phyloP scores from a whole-genome alignment of 208 protist species.

The Strigomonas galati region DNA sequence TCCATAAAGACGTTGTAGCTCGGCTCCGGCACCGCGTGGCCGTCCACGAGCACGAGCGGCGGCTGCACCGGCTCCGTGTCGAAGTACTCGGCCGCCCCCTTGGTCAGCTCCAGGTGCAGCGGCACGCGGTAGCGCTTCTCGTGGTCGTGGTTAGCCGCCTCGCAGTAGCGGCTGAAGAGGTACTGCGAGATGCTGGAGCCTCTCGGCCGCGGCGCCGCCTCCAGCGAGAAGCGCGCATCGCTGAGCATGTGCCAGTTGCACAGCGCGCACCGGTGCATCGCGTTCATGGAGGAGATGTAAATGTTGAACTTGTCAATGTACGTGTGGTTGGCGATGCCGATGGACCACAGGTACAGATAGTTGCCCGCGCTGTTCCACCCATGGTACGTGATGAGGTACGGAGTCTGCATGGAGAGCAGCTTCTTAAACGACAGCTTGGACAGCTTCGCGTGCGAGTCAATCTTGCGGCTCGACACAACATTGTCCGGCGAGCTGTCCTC shows the following conservation, averaged over 20 bases:
- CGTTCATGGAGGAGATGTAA: slow-evolving; percentile 76
- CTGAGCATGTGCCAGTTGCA: slow-evolving; percentile 80
- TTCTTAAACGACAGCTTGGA: slow-evolving; percentile 80
- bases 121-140: slow-evolving; percentile 64
- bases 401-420: slow-evolving; percentile 81
- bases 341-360: slow-evolving; percentile 87
- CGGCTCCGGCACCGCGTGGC: slow-evolving; percentile 68
- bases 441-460: slow-evolving; percentile 59
- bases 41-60: slow-evolving; percentile 82
- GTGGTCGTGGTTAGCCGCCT: slow-evolving; percentile 61
- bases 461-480: slow-evolving; percentile 31
- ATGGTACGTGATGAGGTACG: slow-evolving; percentile 81
- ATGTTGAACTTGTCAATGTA: slow-evolving; percentile 88
- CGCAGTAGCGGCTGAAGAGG: slow-evolving; percentile 81
- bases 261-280: slow-evolving; percentile 82
- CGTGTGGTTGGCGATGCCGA: slow-evolving; percentile 86
- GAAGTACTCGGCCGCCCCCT: slow-evolving; percentile 66
- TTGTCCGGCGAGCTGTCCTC: slow-evolving; percentile 41
- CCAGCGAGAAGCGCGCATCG: slow-evolving; percentile 73
- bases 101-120: slow-evolving; percentile 56
- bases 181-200: slow-evolving; percentile 74
- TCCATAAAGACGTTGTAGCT: slow-evolving; percentile 65
- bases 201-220: slow-evolving; percentile 67
- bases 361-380: slow-evolving; percentile 72
- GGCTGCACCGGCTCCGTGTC: slow-evolving; percentile 78